Evolutionary conservation across 768 basidiomycete genomes (phyloP), one percentile per base, ranked within the genome.

Genomic region (Gymnopilus dilepis): DNA sequence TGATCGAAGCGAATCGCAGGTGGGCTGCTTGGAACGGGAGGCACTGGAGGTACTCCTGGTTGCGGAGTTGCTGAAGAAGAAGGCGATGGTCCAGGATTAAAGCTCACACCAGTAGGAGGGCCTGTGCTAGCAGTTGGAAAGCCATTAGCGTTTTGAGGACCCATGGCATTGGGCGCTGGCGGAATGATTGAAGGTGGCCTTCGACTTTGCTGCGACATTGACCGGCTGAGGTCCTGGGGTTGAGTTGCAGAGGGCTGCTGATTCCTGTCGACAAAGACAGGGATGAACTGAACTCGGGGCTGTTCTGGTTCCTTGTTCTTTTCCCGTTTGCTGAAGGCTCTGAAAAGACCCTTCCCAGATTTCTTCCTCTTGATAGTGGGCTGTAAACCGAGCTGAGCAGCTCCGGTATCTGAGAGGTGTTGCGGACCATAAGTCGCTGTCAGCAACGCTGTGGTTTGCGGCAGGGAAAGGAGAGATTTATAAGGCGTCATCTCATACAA

Each of bases 401-500:
- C 62, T 2, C 61, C 56, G 58, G 50, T 55, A 59, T 52, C 54
- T 57, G 57, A 59, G 24, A 43, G 63, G 40, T 63, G 60, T 28
- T 68, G 68, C 12, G 63, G 56, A 4, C 67, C 69, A 61, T 74
- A 77, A 8, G 72, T 72, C 17, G 71, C 74, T 17, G 73, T 77
- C 4, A 77, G 74, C 50, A 80, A 66, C 1, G 76, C 72, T 3
- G 77, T 76, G 2, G 82, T 81, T 43, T 78, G 76, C 1, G 84
- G 86, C 17, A 88, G 81, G 56, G 80, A 79, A 6, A 88, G 75
- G 0, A 90, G 71, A 0, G 76, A 72, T 54, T 82, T 81, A 70
- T 89, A 89, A 0, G 87, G 87, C 0, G 86, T 78, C 26, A 74
- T 73, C 12, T 82, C 79, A 71, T 87, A 89, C 7, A 91, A 57